Conservation (phyloP, 768 basidiomycete genomes). For the Sistotremastrum suecicum region DNA sequence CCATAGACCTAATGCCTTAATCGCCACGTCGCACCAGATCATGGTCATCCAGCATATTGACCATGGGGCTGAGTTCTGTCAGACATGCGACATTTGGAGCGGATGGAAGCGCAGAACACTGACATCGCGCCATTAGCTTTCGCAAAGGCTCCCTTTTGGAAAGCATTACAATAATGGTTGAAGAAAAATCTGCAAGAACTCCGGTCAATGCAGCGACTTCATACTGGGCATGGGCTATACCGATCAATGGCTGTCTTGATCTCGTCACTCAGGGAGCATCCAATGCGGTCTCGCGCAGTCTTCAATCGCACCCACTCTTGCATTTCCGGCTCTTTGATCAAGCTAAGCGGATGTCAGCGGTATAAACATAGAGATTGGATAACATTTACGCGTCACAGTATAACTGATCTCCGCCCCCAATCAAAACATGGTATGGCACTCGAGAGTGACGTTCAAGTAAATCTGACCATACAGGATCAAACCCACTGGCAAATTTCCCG, state of each 20-base stretch:
- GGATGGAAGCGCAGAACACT: slow-evolving; percentile 17
- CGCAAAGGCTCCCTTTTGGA: slow-evolving; percentile 82
- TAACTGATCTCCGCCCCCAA: slow-evolving; percentile 90
- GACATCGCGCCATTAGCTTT: slow-evolving; percentile 85
- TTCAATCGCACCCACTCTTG: slow-evolving; percentile 66
- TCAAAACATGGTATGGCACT: slow-evolving; percentile 76
- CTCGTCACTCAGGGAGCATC: slow-evolving; percentile 49
- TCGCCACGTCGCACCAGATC: not conserved
- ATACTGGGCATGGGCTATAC: slow-evolving; percentile 11
- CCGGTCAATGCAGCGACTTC: not conserved
- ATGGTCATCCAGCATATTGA: slow-evolving; percentile 62
- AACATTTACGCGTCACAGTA: slow-evolving; percentile 62
- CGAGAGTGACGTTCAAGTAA: slow-evolving; percentile 70
- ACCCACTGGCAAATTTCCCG: slow-evolving; percentile 66
- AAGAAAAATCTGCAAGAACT: slow-evolving; percentile 43
- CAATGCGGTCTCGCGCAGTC: slow-evolving; percentile 44
- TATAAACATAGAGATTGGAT: not conserved
- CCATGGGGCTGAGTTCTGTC: slow-evolving; percentile 50
- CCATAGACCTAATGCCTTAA: not conserved
- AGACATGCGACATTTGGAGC: slow-evolving; percentile 1
- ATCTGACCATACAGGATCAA: slow-evolving; percentile 90
- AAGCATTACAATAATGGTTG: slow-evolving; percentile 79
- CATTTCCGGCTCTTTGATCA: slow-evolving; percentile 80
- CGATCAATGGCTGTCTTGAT: slow-evolving; percentile 68
- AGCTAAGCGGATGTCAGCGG: slow-evolving; percentile 18